Evolutionary conservation across 805 yeast species (phyloP).

Genomic region (Maudiozyma pseudohumilis): DNA sequence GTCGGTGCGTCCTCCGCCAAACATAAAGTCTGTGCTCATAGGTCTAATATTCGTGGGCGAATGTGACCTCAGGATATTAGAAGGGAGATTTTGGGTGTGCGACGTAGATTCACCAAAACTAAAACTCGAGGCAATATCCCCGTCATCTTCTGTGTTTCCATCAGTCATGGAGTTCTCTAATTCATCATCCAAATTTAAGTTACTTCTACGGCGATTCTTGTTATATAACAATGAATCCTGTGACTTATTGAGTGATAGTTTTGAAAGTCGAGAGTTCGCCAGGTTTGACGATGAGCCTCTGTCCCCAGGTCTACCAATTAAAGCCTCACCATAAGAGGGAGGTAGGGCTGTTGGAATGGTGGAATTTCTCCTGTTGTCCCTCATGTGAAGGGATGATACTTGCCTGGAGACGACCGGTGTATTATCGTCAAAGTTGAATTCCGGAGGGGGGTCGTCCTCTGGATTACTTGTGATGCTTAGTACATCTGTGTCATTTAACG

Average conservation of each 20-base stretch:
- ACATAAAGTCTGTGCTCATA: not conserved
- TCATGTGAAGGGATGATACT: not conserved
- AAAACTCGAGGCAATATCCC: slow-evolving; percentile 13
- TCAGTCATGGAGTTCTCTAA: slow-evolving; percentile 4
- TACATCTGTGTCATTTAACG: slow-evolving; percentile 1
- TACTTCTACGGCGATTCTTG: not conserved
- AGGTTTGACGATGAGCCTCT: not conserved
- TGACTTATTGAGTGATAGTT: slow-evolving; percentile 8
- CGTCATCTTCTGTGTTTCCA: slow-evolving; percentile 1
- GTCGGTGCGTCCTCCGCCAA: not conserved
- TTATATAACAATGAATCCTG: slow-evolving; percentile 8
- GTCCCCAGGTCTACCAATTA: slow-evolving; percentile 11
- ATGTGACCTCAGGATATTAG: slow-evolving; percentile 20
- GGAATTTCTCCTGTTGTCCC: not conserved
- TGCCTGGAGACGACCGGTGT: not conserved
- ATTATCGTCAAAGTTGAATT: slow-evolving; percentile 12
- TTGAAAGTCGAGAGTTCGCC: slow-evolving; percentile 4
- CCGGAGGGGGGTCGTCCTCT: slow-evolving; percentile 11
- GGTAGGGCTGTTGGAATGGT: slow-evolving; percentile 23
- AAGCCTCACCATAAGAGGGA: slow-evolving; percentile 29
- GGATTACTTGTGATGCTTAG: not conserved
- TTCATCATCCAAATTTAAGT: slow-evolving; percentile 5
- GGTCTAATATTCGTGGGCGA: slow-evolving; percentile 27
- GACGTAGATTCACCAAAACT: slow-evolving; percentile 11
- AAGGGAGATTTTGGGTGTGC: slow-evolving; percentile 22